Base-by-base conservation (phyloP, 2,329 filamentous ascomycete genomes). In the Zasmidium citrigriseum region DNA sequence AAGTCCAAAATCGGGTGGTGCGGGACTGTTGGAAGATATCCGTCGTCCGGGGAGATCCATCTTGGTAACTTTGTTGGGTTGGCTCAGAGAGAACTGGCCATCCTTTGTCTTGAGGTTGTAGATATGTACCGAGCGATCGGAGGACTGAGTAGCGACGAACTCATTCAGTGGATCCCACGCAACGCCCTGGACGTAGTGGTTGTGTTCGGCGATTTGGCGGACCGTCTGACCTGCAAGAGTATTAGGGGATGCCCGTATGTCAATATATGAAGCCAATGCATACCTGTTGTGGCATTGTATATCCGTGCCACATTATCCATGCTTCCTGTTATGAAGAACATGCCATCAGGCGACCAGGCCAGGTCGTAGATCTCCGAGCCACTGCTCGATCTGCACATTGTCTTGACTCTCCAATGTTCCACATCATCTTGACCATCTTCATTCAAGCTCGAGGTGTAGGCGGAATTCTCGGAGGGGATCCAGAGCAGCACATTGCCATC, bases 241-340 rank as follows among this genome's bases (percentile, higher is more conserved):
- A 47, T 70, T 47, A 67, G 65, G 70, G 22, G 38, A 12, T 54
- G 38, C 11, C 4, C 21, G 4, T n/a, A 16, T n/a, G 9, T 27
- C 23, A 20, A 21, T 20, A 53, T 16, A 21, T 9, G n/a, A 14
- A 10, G 29, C 4, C 18, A 10, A 12, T 22, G 20, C 57, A 64
- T 80, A 93, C 91, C 93, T 69, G 90, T 95, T 64, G 90, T 89
- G 57, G 93, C 90, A 76, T 96, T 97, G 81, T 97, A 98, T 68
- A 99, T 98, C 59, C 93, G 86, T 58, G 95, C 93, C 73, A 98
- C 89, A 74, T 99, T 99, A 78, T 99, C 95, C 93, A 99, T 98
- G 78, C 95, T 98, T 41, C 95, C 95, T 22, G 96, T 97, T 68
- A 99, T 97, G 79, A 99, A 96, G 78, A 96, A 95, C 41, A 88